Evolutionary conservation across 2,329 filamentous ascomycete genomes (phyloP).

Genomic region (Hymenoscyphus infarciens): DNA sequence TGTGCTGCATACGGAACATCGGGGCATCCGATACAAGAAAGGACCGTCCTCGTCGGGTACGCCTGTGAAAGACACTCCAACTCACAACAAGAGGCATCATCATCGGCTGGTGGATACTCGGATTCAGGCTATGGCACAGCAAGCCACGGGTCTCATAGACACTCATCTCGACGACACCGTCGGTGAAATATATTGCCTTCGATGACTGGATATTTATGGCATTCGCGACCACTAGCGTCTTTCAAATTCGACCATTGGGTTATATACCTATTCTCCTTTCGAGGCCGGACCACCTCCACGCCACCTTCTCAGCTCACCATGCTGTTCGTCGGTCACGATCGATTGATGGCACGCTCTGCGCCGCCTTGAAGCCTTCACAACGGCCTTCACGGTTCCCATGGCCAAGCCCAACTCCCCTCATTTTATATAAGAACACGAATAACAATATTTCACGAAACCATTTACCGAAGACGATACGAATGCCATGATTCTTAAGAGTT

Average conservation of each 20-base stretch:
- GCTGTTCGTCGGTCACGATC: conserved; percentile 33
- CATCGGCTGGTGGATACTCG: conserved; percentile 29
- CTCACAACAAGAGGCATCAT: conserved; percentile 22
- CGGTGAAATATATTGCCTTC: conserved; percentile 38
- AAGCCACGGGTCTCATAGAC: conserved; percentile 31
- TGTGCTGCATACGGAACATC: conserved; percentile 60
- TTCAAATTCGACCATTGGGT: conserved; percentile 35
- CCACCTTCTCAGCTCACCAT: conserved; percentile 34
- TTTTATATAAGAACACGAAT: conserved; percentile 12
- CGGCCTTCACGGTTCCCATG: neutral
- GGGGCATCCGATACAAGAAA: conserved; percentile 62
- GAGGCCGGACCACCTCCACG: conserved; percentile 29
- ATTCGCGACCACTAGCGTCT: conserved; percentile 30
- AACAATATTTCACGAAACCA: conserved; percentile 15
- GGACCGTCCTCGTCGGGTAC: conserved; percentile 68
- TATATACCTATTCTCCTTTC: conserved; percentile 35
- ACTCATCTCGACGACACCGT: conserved; percentile 29
- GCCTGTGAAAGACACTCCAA: conserved; percentile 51
- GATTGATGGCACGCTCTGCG: conserved; percentile 27
- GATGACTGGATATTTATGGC: conserved; percentile 35
- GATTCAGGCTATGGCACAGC: conserved; percentile 36
- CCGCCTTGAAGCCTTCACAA: conserved; percentile 25
- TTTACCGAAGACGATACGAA: conserved; percentile 24
- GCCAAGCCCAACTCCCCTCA: conserved; percentile 5
- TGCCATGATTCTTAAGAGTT: conserved; percentile 32